Evolutionary conservation across 306 rosid genomes (phyloP), one percentile per base, ranked within the genome.

Genomic region (Cicer pinnatifidum): DNA sequence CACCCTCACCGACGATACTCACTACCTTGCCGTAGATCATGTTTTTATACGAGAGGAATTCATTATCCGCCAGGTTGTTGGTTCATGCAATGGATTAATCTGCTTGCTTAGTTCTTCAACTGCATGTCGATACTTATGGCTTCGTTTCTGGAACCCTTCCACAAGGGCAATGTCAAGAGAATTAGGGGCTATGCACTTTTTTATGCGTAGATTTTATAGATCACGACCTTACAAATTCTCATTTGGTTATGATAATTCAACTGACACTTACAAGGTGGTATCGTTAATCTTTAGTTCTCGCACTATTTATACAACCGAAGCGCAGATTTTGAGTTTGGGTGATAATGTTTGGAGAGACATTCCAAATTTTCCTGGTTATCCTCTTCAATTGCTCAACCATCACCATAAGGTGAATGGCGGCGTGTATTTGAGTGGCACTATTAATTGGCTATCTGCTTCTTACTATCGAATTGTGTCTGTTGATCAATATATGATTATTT

Each of bases 261-360:
- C 50, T 1, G 3, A 44, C 23, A 40, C 8, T 8, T 63, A 63
- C 15, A 63, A 63, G 69, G 13, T 40, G 0, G 48, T 63, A 48
- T 28, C 33, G 0, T 28, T 28, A 28, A 28, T 28, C 0, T 28
- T 28, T 28, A 28, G 33, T 28, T 28, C 33, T 28, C 2, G 33
- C 33, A 28, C 4, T 28, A 28, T 28, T 28, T 3, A 28, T 28
- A 28, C 2, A 28, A 28, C 33, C 0, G 33, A 28, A 28, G 33
- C 4, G 33, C 33, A 23, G 3, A 23, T 23, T 23, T 23, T 63
- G 4, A 39, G 50, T 63, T 63, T 39, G 40, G 12, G 41, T 1
- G 7, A 20, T 44, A 20, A 66, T 45, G 41, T 11, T 66, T 66
- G 71, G 69, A 63, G 69, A 15, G 17, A 1, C 9, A 15, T 63